These are phyloP conservation scores for Saussurea involucrata DNA, from an alignment of 129 eudicot species.

Conservation along the genomic window DNA sequence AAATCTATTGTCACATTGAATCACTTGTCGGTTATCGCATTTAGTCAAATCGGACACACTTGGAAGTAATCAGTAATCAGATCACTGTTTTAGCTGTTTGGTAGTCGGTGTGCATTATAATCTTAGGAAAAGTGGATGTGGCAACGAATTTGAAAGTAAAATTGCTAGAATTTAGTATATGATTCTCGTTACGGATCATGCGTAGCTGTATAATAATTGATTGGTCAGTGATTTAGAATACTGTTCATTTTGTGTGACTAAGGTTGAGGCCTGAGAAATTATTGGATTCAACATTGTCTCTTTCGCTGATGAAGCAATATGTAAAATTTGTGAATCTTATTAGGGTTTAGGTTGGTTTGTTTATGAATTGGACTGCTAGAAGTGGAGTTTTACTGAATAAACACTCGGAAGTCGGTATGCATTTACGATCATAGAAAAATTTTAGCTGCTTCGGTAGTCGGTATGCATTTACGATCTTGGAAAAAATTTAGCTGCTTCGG, in stretches of 20 bases:
- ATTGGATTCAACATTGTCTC: neutral
- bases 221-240: neutral
- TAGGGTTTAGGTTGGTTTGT: neutral
- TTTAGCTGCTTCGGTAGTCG: neutral
- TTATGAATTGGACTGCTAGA: neutral
- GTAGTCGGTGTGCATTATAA: neutral
- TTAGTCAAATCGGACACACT: neutral
- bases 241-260: neutral
- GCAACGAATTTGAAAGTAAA: neutral
- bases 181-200: neutral
- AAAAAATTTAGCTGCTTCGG: neutral
- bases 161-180: neutral
- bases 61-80: neutral
- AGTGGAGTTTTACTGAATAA: neutral
- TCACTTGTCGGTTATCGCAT: neutral
- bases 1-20: neutral
- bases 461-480: too few species aligned
- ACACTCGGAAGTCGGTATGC: neutral
- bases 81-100: neutral
- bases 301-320: neutral
- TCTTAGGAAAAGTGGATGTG: neutral
- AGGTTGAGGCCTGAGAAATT: conserved; percentile 7
- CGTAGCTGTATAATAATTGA: neutral
- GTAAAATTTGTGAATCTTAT: neutral
- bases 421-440: too few species aligned